These are phyloP conservation scores for Xylaria sp. DNA, from an alignment of 2,329 filamentous ascomycete species.

Conservation along the genomic window DNA sequence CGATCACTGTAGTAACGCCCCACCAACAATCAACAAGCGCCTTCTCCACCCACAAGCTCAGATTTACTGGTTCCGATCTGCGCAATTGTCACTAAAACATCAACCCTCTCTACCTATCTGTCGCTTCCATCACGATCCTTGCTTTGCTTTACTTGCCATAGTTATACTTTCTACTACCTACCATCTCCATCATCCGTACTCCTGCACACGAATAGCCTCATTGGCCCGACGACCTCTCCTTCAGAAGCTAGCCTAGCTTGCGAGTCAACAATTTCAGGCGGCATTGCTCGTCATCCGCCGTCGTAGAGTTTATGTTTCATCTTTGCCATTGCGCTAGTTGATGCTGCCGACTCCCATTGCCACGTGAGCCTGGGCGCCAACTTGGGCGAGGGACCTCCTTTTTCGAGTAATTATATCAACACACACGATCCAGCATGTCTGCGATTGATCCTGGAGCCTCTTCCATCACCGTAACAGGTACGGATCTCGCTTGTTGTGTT, in stretches of 20 bases:
- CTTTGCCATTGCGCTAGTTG: slow-evolving; percentile 16
- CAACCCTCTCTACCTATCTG: background rate
- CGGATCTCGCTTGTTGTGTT: slow-evolving; percentile 26
- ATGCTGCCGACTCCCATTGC: slow-evolving; percentile 17
- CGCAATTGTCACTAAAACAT: too few species aligned
- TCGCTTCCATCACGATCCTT: slow-evolving; percentile 4
- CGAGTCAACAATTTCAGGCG: background rate
- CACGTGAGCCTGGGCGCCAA: slow-evolving; percentile 4
- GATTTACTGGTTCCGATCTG: too few species aligned
- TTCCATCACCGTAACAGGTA: slow-evolving; percentile 56
- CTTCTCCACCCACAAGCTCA: background rate
- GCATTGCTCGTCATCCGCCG: background rate
- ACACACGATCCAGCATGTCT: slow-evolving; percentile 29
- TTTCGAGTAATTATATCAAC: slow-evolving; percentile 4
- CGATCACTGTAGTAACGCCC: slow-evolving; percentile 14
- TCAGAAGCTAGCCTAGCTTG: background rate
- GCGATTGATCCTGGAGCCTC: slow-evolving; percentile 44
- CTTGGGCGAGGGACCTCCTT: slow-evolving; percentile 8
- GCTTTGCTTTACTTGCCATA: background rate
- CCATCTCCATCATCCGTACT: slow-evolving; percentile 3
- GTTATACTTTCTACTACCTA: background rate
- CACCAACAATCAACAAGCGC: slow-evolving; percentile 18
- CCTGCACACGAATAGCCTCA: background rate
- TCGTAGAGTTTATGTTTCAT: background rate
- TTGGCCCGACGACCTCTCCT: background rate